Conservation (phyloP, 2,329 filamentous ascomycete genomes). For the Anisogramma anomala region DNA sequence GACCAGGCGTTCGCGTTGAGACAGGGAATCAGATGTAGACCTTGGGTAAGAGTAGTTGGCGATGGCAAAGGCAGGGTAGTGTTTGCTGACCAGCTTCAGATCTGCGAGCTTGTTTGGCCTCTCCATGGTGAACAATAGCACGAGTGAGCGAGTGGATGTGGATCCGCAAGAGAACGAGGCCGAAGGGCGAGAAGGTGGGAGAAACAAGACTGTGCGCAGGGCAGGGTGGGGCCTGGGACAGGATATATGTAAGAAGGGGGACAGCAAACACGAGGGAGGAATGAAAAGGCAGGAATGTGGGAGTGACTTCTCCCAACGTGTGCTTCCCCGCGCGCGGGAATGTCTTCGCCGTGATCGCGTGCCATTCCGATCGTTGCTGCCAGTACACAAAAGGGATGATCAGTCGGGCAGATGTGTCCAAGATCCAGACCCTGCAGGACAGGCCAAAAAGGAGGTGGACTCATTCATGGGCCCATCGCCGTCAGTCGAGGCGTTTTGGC, state of each 20-base stretch:
- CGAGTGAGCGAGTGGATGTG: not conserved
- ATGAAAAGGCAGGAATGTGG: slow-evolving; percentile 13
- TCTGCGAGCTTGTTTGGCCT: slow-evolving; percentile 9
- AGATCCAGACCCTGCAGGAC: not conserved
- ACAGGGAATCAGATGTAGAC: not conserved
- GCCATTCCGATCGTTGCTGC: not conserved
- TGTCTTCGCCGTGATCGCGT: slow-evolving; percentile 1
- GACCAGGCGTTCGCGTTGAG: not conserved
- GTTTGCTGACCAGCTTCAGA: slow-evolving; percentile 14
- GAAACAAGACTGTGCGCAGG: not conserved
- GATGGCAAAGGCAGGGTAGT: slow-evolving; percentile 7
- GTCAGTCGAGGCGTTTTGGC: slow-evolving; percentile 2
- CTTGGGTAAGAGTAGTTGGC: slow-evolving; percentile 13
- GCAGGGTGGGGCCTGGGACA: not conserved
- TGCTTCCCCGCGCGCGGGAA: slow-evolving; percentile 1
- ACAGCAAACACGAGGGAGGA: slow-evolving; percentile 15
- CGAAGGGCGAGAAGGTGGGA: not conserved
- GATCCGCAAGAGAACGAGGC: not conserved
- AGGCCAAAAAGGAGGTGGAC: not conserved
- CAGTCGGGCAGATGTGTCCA: not conserved
- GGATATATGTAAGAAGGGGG: slow-evolving; percentile 7
- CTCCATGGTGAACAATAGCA: slow-evolving; percentile 7
- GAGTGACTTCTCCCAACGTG: not conserved
- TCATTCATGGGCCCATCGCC: no score
- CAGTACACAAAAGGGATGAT: not conserved